A percentile compares a stretch with the other conserved stretches of the same genome.
These are phyloP conservation scores for Krasilnikovozyma curviuscula DNA, from an alignment of 768 basidiomycete genomes.

Conservation along the genomic window DNA sequence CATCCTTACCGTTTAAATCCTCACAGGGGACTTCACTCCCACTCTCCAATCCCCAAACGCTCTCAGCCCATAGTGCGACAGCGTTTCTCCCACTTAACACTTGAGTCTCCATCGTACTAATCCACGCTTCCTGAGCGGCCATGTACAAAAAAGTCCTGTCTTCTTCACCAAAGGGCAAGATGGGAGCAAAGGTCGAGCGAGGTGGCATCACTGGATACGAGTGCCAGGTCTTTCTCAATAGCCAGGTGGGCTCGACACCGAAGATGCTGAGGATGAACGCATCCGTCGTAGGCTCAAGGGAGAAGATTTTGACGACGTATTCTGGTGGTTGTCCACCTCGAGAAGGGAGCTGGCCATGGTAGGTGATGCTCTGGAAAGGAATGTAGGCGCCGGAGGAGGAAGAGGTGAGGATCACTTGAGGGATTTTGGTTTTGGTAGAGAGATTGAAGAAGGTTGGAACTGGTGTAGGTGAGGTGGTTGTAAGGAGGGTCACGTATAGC, in stretches of 20 bases:
- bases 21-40: too few relatives aligned
- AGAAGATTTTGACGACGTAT: conserved; percentile 80
- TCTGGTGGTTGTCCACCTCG: conserved; percentile 31
- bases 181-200: conserved; percentile 47
- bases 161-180: conserved; percentile 34
- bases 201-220: conserved; percentile 35
- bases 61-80: conserved; percentile 53
- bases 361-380: conserved; percentile 62
- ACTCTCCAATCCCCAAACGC: too few relatives aligned
- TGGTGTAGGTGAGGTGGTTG: conserved; percentile 47
- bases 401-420: conserved; percentile 54
- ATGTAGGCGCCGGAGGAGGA: conserved; percentile 36
- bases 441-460: conserved; percentile 53
- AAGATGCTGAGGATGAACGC: background rate
- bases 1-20: too few relatives aligned
- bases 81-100: conserved; percentile 64
- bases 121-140: conserved; percentile 76
- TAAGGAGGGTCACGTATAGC: conserved; percentile 72
- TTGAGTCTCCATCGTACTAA: conserved; percentile 89
- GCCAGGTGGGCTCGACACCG: background rate
- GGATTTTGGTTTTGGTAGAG: conserved; percentile 24
- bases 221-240: conserved; percentile 3
- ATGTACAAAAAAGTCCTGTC: conserved; percentile 70
- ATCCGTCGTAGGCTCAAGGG: background rate
- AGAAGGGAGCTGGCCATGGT: conserved; percentile 48